phyloP scores from a whole-genome alignment of 2,329 filamentous ascomycete species.

The Beauveria rudraprayagi region DNA sequence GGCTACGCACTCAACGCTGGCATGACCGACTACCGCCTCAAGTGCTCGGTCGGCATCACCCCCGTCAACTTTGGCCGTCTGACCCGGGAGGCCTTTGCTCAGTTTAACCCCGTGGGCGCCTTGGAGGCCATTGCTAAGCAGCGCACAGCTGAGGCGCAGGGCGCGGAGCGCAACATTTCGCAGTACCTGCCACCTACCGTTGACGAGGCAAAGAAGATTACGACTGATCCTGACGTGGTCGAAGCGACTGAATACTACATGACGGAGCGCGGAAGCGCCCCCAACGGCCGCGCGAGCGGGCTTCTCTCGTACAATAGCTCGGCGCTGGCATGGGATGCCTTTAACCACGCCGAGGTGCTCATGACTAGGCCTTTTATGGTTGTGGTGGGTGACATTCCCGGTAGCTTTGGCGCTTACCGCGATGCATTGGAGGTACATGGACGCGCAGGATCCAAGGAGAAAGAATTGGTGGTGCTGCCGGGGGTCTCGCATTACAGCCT shows the following conservation, averaged over 20 bases:
- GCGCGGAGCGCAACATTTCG: background rate
- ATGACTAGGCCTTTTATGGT: conserved; percentile 11
- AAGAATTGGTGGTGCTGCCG: conserved; percentile 9
- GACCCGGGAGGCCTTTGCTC: conserved; percentile 14
- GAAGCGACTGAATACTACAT: conserved; percentile 11
- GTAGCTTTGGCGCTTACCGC: conserved; percentile 7
- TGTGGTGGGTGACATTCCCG: conserved; percentile 9
- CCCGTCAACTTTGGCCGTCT: conserved; percentile 23
- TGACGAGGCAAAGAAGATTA: conserved; percentile 1
- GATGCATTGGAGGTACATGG: conserved; percentile 6
- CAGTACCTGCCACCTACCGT: conserved; percentile 8
- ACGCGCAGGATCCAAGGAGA: conserved; percentile 9
- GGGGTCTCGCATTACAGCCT: conserved; percentile 10
- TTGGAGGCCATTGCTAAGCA: conserved; percentile 8
- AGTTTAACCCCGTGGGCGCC: conserved; percentile 1
- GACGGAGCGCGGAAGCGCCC: conserved; percentile 1
- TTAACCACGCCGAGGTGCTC: conserved; percentile 6
- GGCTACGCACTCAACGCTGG: conserved; percentile 27
- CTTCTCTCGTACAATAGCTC: conserved; percentile 8
- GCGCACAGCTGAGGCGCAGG: conserved; percentile 4
- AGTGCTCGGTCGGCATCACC: conserved; percentile 23
- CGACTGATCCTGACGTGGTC: background rate
- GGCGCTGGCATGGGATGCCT: conserved; percentile 11
- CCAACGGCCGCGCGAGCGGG: background rate
- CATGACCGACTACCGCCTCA: conserved; percentile 28